Evolutionary conservation across 192 early-diverging fungal genomes (phyloP).

Genomic region (Coemansia sp.): DNA sequence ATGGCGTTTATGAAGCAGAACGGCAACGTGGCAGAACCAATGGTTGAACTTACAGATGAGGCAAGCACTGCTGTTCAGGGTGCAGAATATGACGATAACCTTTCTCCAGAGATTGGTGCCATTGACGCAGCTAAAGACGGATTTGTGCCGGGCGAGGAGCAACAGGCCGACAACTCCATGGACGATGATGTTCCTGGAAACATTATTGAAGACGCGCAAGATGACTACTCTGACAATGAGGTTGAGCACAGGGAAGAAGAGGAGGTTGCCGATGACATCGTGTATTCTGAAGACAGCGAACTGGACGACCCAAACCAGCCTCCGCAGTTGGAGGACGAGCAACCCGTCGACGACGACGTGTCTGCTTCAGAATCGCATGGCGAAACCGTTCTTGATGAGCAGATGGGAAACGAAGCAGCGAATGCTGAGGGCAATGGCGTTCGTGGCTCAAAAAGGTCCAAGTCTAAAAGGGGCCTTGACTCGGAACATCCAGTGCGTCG

Average conservation of each 20-base stretch:
- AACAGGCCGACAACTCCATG: not conserved
- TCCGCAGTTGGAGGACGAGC: not conserved
- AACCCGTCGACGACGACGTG: constrained; percentile 12
- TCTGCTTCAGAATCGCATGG: constrained; percentile 11
- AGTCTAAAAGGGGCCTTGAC: not conserved
- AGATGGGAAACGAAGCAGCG: constrained; percentile 1
- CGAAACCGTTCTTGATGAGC: not conserved
- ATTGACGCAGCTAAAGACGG: constrained; percentile 2
- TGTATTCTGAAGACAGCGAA: not conserved
- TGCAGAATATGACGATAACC: constrained; percentile 7
- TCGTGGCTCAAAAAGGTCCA: not conserved
- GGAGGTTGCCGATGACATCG: not conserved
- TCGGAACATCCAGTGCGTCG: constrained; percentile 25
- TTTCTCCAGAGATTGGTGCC: constrained; percentile 18
- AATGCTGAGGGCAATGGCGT: not conserved
- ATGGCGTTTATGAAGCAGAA: constrained; percentile 25
- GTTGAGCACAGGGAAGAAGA: constrained; percentile 6
- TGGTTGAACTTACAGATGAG: not conserved
- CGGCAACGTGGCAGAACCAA: not conserved
- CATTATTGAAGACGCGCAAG: constrained; percentile 11
- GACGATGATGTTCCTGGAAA: constrained; percentile 12
- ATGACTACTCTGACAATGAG: not conserved
- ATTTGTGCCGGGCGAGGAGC: not conserved
- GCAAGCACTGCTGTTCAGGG: not conserved
- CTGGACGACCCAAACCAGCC: not conserved